A percentile compares a stretch with the other conserved stretches of the same genome.
Evolutionary conservation across 148 eudicot species (phyloP).

Genomic region (Heliosperma pusillum): DNA sequence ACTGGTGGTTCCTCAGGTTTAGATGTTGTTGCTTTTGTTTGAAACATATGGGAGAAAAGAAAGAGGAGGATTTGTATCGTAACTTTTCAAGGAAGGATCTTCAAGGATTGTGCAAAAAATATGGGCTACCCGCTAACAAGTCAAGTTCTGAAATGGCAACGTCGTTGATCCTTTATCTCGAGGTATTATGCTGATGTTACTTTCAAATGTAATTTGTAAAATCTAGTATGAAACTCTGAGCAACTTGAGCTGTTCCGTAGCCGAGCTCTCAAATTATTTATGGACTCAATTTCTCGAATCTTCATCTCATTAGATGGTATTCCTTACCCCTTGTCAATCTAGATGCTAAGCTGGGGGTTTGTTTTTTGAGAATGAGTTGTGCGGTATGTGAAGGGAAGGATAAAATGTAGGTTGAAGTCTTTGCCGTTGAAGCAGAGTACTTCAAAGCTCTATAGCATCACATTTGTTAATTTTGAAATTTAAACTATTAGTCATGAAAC

Average conservation of each 20-base stretch:
- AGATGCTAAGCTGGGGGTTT: background rate
- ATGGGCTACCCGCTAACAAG: conserved; percentile 50
- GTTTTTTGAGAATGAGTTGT: no score
- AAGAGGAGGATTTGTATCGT: conserved; percentile 37
- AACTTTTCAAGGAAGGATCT: conserved; percentile 46
- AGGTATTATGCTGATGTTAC: conserved; percentile 32
- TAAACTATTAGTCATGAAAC: no score
- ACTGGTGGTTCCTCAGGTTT: conserved; percentile 22
- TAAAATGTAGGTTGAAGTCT: no score
- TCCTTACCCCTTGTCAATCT: background rate
- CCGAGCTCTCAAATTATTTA: background rate
- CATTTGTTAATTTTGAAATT: no score
- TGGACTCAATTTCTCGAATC: background rate
- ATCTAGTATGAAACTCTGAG: background rate
- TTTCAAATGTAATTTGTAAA: background rate
- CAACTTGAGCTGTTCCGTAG: background rate
- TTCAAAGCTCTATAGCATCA: no score
- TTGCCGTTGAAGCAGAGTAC: no score
- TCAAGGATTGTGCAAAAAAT: conserved; percentile 49
- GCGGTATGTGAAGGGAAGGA: no score
- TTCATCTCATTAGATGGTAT: conserved; percentile 1
- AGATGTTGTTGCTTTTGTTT: conserved; percentile 30
- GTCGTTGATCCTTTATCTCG: conserved; percentile 38
- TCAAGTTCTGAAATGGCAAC: conserved; percentile 48
- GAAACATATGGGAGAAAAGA: conserved; percentile 37